Percentiles rank a stretch among this genome's conserved stretches.
phyloP scores from a whole-genome alignment of 495 filamentous ascomycete species.

The Aspergillus diversus region DNA sequence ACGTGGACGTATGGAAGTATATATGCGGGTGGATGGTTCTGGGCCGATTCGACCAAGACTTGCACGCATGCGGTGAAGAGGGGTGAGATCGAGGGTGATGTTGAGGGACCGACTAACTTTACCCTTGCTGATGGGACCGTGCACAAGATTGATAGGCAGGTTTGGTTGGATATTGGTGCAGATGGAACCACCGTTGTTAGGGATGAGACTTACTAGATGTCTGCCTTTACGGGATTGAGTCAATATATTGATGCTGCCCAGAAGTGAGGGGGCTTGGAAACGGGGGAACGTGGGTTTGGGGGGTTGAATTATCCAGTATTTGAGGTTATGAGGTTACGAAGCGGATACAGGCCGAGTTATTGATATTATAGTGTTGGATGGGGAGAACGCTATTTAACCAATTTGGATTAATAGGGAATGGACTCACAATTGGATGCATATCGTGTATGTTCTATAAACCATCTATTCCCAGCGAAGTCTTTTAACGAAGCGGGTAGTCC shows the following conservation, averaged over 20 bases:
- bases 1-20: conserved; percentile 16
- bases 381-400: not conserved
- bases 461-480: not conserved
- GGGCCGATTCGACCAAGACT: conserved; percentile 15
- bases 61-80: conserved; percentile 21
- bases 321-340: not conserved
- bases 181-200: conserved; percentile 3
- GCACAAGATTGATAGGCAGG: conserved; percentile 7
- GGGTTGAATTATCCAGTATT: not conserved
- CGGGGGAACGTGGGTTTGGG: too few species aligned
- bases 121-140: conserved; percentile 20
- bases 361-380: not conserved
- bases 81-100: conserved; percentile 2
- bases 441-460: not conserved
- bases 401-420: not conserved
- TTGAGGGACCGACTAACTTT: conserved; percentile 3
- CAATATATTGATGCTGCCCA: not conserved
- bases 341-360: not conserved
- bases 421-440: not conserved
- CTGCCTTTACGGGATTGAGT: not conserved
- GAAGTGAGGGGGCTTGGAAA: not conserved
- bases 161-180: conserved; percentile 16
- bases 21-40: conserved; percentile 21
- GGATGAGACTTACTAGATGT: conserved; percentile 21
- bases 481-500: too few species aligned